Base-by-base conservation (phyloP, 2,329 filamentous ascomycete genomes). In the Achaetomium macrosporum region DNA sequence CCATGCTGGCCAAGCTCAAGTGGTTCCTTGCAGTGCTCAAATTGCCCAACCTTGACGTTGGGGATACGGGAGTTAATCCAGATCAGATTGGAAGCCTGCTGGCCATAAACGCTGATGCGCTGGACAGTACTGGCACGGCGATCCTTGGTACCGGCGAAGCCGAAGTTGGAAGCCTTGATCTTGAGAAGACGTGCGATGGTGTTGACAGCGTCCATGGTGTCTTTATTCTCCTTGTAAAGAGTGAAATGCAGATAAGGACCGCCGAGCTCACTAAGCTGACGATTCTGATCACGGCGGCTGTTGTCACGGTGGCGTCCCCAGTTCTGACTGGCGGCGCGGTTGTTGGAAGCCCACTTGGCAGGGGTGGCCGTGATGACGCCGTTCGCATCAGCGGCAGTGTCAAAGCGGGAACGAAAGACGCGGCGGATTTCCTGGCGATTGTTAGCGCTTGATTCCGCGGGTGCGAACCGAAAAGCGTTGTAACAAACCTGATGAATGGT, bases 171-270 rank as follows among this genome's bases (percentile, higher is more conserved):
- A 25, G 80, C 76, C 66, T 88, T 90, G 58, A 88, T 75, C 65
- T 85, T 87, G 57, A 95, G 71, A 58, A 86, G 79, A 41, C 85
- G 85, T 1, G 85, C 82, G 39, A 96, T 78, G 63, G 87, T 88
- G 49, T 82, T 85, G 49, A 95, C 77, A 0, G 89, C 85, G 62
- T 96, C 91, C 88, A 96, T 95, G 1, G 91, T 96, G 66, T 96
- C 91, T 66, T 92, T 91, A 72, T 96, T 96, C 72, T 96, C 91
- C 72, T 96, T 96, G 79, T 92, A 95, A 47, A 96, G 76, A 0
- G 88, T 92, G 68, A 96, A 95, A 68, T 96, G 90, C 13, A 96
- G 73, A 67, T 89, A 93, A 45, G 90, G 85, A 16, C 87, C 89
- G n/a, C 77, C 68, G 56, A 53, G 63, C 60, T 58, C 57, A 47